Evolutionary conservation across 106 monocot species (phyloP).

Genomic region (Platanthera guangdongensis): DNA sequence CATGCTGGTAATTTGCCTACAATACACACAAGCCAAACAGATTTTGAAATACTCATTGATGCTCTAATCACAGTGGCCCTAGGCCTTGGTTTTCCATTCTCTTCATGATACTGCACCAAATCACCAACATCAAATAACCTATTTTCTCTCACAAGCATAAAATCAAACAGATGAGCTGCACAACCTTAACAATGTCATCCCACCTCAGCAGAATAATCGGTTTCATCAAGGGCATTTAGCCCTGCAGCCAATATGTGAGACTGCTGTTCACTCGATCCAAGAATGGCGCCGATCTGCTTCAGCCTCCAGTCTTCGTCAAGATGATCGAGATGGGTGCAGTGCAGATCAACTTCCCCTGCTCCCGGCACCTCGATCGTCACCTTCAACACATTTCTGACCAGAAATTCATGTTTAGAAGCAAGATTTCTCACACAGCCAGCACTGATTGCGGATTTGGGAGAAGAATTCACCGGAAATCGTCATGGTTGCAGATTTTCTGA

Average conservation of each 20-base stretch:
- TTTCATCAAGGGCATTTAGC: constrained; percentile 68
- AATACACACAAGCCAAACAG: too few species aligned
- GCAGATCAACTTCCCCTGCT: constrained; percentile 42
- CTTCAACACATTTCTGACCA: constrained; percentile 65
- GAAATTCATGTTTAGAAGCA: not conserved
- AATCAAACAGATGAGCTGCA: not conserved
- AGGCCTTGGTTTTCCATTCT: constrained; percentile 73
- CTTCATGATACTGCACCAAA: constrained; percentile 40
- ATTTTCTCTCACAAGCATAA: not conserved
- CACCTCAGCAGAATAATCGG: constrained; percentile 83
- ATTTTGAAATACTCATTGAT: too few species aligned
- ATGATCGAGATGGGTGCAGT: constrained; percentile 89
- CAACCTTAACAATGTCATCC: constrained; percentile 44
- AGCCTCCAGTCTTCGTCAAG: constrained; percentile 88
- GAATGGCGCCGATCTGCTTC: constrained; percentile 73
- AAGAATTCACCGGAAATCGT: constrained; percentile 54
- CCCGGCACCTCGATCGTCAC: constrained; percentile 51
- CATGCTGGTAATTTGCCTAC: too few species aligned
- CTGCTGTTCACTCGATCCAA: constrained; percentile 42
- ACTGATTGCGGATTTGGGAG: not conserved
- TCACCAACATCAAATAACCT: not conserved
- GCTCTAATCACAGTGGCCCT: too few species aligned
- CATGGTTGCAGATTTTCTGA: constrained; percentile 59
- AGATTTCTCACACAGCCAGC: too few species aligned
- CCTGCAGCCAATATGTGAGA: constrained; percentile 80